Base-by-base conservation (phyloP, 2,329 filamentous ascomycete species). In the Verticillium tricorpus region DNA sequence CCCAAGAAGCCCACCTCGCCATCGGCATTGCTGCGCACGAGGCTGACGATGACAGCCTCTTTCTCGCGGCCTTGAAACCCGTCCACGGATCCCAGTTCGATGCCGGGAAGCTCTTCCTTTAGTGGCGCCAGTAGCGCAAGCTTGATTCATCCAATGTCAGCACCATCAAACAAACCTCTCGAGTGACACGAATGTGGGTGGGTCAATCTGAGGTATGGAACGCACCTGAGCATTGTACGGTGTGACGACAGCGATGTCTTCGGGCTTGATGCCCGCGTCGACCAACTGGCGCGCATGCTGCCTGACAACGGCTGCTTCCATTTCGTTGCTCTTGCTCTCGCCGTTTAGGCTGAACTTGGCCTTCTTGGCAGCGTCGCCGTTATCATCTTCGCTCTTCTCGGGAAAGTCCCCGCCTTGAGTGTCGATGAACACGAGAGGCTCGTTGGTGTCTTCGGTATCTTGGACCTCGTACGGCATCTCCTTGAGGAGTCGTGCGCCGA, bases 31-130 rank as follows among this genome's bases (percentile, higher is more conserved):
- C 93, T 97, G 67, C 95, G 85, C 61, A 99, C 95, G n/a, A 98
- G 83, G 74, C 90, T 96, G 59, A 99, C 89, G 45, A 99, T 85
- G 17, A 99, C 89, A 2, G 92, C 95, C 75, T 99, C 95, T 76
- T 99, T 99, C 76, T 99, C 95, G 19, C 95, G 87, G 37, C 95
- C 95, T 75, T 99, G 95, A 73, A 99, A 99, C 2, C 94, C 95
- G 74, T 99, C 95, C 2, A 99, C 92, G 69, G 92, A 97, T 37
- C 95, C 95, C n/a, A 99, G 82, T 74, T 99, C 95, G 58, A 99
- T 87, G 14, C 90, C 92, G 0, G 90, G 90, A 69, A 90, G 96
- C 45, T 81, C 79, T 63, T 95, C 91, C 72, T 94, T 95, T 58
- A 99, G 82, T 66, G 89, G 82, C 40, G 92, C 88, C 59, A 98